Percentiles rank a stretch among this genome's conserved stretches.
phyloP scores from a whole-genome alignment of 2,329 filamentous ascomycete genomes.

The Diaporthe sp. region DNA sequence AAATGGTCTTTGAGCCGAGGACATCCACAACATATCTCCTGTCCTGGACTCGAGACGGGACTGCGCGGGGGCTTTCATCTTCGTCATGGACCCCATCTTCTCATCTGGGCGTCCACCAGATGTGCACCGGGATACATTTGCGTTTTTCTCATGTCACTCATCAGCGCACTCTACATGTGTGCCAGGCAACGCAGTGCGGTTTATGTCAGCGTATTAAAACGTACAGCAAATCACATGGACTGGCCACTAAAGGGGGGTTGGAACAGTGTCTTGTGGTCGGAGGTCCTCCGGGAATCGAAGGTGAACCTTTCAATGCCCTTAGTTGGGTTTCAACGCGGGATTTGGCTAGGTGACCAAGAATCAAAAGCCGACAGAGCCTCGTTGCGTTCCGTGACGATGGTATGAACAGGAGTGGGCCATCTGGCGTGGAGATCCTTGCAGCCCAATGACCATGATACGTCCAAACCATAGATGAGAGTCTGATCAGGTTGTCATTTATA shows the following conservation, averaged over 20 bases:
- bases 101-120: background rate
- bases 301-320: constrained; percentile 56
- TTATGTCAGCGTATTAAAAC: constrained; percentile 54
- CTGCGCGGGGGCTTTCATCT: background rate
- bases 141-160: background rate
- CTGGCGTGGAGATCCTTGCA: constrained; percentile 58
- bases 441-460: constrained; percentile 62
- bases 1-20: background rate
- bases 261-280: constrained; percentile 63
- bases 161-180: constrained; percentile 38
- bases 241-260: constrained; percentile 52
- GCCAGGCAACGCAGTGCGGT: constrained; percentile 49
- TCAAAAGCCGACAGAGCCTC: background rate
- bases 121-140: background rate
- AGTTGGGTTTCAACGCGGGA: constrained; percentile 58
- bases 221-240: constrained; percentile 44
- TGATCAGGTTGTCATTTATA: constrained; percentile 56
- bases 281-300: constrained; percentile 58
- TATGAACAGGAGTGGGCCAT: constrained; percentile 28
- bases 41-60: background rate
- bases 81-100: background rate
- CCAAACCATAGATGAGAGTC: constrained; percentile 53
- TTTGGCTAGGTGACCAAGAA: background rate
- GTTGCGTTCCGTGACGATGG: background rate
- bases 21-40: background rate